Evolutionary conservation across 2,329 filamentous ascomycete species (phyloP), one percentile per base, ranked within the genome.

Genomic region (Trichoderma citrinoviride): DNA sequence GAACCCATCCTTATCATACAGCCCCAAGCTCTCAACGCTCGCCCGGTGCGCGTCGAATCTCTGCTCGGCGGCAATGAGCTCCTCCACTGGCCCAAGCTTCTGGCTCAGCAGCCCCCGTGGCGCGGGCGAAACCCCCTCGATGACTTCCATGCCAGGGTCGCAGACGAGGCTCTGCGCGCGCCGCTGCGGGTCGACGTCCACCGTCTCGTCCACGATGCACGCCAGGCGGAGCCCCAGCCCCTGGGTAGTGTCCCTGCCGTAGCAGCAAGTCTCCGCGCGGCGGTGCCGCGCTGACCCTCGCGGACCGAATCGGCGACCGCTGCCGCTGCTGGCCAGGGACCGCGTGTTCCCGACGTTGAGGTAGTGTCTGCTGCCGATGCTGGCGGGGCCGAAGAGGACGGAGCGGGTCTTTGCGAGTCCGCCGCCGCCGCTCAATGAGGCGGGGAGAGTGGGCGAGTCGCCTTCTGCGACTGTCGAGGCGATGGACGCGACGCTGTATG

Each of bases 1-100:
- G 57, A 82, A 82, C 1, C 80, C 81, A 29, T 82, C 78, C 55
- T 75, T 71, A 65, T 82, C 80, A 66, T 83, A 83, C 55, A 81
- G 60, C 1, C 77, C 78, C 33, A 79, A 65, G 40, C 78, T 82
- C 21, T 80, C 79, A 0, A 73, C 70, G 17, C 78, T 79, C 21
- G 66, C 67, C 1, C 73, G 67, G 12, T 61, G 23, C 27, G 68
- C 54, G 37, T 67, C 67, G n/a, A 69, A 65, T 7, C 68, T 65
- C 66, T 69, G 69, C 17, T 70, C 69, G 7, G 71, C 72, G 2
- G 67, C 66, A 5, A 70, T 66, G 15, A 74, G 61, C 21, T 74
- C 72, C 12, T 68, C 72, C 17, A 76, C 71, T 2, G 72, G 67
- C 7, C 71, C 68, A 17, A 73, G 65, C 60, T 68, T 73, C 5